These are phyloP conservation scores for Punica granatum DNA, from an alignment of 345 rosid genomes.

Conservation along the genomic window DNA sequence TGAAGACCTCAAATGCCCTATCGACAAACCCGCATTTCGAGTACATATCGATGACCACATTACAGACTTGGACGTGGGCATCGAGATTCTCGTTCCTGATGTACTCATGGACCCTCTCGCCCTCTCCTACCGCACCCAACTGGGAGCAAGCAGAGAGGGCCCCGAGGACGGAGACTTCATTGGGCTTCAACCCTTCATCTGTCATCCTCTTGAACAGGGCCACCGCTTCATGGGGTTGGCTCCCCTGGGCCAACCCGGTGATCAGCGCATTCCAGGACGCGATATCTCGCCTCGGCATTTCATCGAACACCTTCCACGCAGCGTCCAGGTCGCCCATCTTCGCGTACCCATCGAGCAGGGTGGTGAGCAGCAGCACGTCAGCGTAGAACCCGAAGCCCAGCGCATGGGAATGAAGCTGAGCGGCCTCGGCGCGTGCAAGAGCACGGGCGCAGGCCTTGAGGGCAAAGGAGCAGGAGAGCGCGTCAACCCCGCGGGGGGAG, in stretches of 20 bases:
- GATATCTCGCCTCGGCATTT: slow-evolving; percentile 56
- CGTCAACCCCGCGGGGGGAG: slow-evolving; percentile 44
- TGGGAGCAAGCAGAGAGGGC: slow-evolving; percentile 76
- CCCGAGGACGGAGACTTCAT: slow-evolving; percentile 66
- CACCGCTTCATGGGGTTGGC: slow-evolving; percentile 53
- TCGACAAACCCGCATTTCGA: slow-evolving; percentile 73
- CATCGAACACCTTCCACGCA: slow-evolving; percentile 64
- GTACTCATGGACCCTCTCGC: slow-evolving; percentile 41
- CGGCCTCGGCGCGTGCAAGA: slow-evolving; percentile 33
- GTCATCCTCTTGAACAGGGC: slow-evolving; percentile 52
- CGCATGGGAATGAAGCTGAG: slow-evolving; percentile 54
- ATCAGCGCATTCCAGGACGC: slow-evolving; percentile 90
- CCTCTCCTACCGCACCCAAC: slow-evolving; percentile 64
- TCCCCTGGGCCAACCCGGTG: slow-evolving; percentile 61
- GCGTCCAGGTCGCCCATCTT: slow-evolving; percentile 44
- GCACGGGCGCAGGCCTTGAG: slow-evolving; percentile 77
- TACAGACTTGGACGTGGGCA: slow-evolving; percentile 50
- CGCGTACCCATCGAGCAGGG: slow-evolving; percentile 62
- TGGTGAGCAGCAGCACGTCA: slow-evolving; percentile 68
- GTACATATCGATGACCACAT: slow-evolving; percentile 79
- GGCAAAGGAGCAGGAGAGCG: slow-evolving; percentile 72
- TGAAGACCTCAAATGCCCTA: slow-evolving; percentile 52
- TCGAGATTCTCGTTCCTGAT: slow-evolving; percentile 44
- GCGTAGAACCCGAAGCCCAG: slow-evolving; percentile 46
- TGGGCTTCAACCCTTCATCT: slow-evolving; percentile 39